phyloP scores from a whole-genome alignment of 257 asterid genomes.

The Gardenia jasminoides region DNA sequence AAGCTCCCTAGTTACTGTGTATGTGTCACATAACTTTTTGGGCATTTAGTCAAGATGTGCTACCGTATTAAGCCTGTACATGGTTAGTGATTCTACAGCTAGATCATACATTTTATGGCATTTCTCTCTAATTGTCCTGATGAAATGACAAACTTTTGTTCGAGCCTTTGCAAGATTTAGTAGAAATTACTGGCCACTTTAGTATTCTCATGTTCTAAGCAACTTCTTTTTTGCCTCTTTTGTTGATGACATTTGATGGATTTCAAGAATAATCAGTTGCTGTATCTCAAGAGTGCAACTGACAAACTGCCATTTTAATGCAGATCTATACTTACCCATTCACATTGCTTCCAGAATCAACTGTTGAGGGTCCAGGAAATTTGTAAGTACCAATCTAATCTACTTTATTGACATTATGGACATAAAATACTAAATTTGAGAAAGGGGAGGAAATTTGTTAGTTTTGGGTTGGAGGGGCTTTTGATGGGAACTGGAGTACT shows the following conservation, averaged over 20 bases:
- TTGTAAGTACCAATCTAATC: constrained; percentile 41
- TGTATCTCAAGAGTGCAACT: background rate
- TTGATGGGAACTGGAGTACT: background rate
- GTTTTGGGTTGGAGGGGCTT: background rate
- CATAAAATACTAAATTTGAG: background rate
- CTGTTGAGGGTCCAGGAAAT: constrained; percentile 78
- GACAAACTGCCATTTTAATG: constrained; percentile 1
- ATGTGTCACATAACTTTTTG: background rate
- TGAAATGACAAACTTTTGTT: background rate
- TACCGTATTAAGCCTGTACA: background rate
- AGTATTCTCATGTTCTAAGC: background rate
- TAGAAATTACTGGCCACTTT: background rate
- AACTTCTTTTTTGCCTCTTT: background rate
- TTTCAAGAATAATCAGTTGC: background rate
- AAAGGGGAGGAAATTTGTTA: background rate
- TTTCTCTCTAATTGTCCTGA: background rate
- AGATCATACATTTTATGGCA: background rate
- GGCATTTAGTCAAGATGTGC: background rate
- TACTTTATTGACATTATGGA: background rate
- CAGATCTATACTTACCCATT: constrained; percentile 74
- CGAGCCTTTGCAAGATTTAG: background rate
- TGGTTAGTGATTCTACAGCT: background rate
- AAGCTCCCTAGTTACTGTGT: background rate
- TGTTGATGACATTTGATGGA: background rate
- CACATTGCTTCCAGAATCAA: constrained; percentile 64